Evolutionary conservation across 768 basidiomycete species (phyloP).

Genomic region (Lactifluus pinguis): DNA sequence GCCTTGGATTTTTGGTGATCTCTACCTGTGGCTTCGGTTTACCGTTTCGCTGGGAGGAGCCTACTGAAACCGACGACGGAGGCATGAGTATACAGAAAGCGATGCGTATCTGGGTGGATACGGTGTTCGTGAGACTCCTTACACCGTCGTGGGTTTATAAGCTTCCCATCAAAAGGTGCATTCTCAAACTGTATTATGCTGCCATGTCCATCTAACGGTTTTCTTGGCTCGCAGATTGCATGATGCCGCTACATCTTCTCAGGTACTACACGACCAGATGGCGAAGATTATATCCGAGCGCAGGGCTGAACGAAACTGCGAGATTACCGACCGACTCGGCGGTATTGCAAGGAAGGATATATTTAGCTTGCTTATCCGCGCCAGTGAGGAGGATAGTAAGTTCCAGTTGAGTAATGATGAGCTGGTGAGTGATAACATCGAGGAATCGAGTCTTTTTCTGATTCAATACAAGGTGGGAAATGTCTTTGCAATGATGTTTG

Average conservation of each 20-base stretch:
- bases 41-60: not conserved
- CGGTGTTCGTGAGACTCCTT: not conserved
- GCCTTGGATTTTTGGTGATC: conserved; percentile 18
- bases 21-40: conserved; percentile 20
- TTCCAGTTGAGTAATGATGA: conserved; percentile 7
- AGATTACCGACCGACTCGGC: not conserved
- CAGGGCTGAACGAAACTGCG: conserved; percentile 3
- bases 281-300: conserved; percentile 9
- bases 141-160: conserved; percentile 7
- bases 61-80: not conserved
- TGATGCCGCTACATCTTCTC: not conserved
- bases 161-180: conserved; percentile 2
- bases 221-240: not conserved
- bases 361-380: conserved; percentile 17
- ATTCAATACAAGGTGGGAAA: conserved; percentile 12
- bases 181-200: no score
- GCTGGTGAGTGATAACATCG: conserved; percentile 6
- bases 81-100: conserved; percentile 9
- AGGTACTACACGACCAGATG: not conserved
- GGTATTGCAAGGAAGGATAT: conserved; percentile 6
- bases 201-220: not conserved
- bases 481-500: conserved; percentile 18
- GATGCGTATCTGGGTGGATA: not conserved
- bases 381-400: conserved; percentile 12
- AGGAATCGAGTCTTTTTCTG: not conserved